These are phyloP conservation scores for Puccinia triticina DNA, from an alignment of 1,284 basidiomycete species.

Conservation along the genomic window DNA sequence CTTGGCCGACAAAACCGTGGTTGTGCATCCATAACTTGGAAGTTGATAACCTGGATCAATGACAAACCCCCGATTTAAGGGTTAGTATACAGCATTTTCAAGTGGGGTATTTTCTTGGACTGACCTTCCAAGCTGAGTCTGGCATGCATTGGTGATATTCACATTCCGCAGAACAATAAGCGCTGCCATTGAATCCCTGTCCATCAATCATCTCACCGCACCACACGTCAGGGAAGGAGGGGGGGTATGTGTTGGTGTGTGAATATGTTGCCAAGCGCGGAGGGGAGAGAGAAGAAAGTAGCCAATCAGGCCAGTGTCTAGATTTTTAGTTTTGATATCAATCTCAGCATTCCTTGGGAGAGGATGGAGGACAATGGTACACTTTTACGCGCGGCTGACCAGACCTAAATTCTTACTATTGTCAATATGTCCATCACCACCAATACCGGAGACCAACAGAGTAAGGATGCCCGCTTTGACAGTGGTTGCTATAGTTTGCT, in stretches of 20 bases:
- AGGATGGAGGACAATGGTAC: conserved; percentile 98
- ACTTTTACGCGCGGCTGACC: conserved; percentile 84
- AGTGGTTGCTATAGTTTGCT: conserved; percentile 69
- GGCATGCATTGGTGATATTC: not conserved
- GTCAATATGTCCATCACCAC: conserved; percentile 66
- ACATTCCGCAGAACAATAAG: conserved; percentile 26
- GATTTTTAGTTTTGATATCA: conserved; percentile 96
- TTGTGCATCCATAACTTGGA: conserved; percentile 14
- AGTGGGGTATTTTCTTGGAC: not conserved
- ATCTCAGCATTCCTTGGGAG: conserved; percentile 97
- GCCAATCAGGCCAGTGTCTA: conserved; percentile 91
- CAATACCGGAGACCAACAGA: conserved; percentile 75
- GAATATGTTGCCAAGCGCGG: too few species aligned
- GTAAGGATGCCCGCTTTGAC: conserved; percentile 85
- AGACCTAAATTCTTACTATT: conserved; percentile 72
- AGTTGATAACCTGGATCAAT: conserved; percentile 22
- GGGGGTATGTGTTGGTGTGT: too few species aligned
- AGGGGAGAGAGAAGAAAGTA: not conserved
- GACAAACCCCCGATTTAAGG: too few species aligned
- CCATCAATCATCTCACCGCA: conserved; percentile 14
- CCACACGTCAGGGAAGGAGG: too few species aligned
- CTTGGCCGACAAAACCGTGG: conserved; percentile 11
- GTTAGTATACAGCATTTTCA: too few species aligned
- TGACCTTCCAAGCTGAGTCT: conserved; percentile 21
- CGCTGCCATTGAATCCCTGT: not conserved